Base-by-base conservation (phyloP, 768 basidiomycete species). In the Serendipita sp. region DNA sequence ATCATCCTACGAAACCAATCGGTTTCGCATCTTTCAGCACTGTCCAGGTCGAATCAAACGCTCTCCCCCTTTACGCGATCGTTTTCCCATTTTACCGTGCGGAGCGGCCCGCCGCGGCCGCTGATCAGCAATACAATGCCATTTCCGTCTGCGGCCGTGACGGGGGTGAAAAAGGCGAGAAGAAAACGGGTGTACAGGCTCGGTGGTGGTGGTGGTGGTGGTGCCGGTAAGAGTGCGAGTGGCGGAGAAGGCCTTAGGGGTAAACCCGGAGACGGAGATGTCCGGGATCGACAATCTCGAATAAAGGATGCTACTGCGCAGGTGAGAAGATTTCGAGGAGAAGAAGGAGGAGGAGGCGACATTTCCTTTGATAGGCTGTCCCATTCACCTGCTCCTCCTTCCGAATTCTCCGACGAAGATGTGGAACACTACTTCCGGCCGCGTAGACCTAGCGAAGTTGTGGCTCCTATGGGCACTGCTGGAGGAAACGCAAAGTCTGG, bases 51-150 rank as follows among this genome's bases (percentile, higher is more conserved):
- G 1, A 92, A 96, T 70, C 95, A 96, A 71, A 99, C 95, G 0
- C 77, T 99, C 2, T 92, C 89, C 0, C 95, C 94, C 0, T 97
- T 95, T 73, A 96, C 94, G 3, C 84, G 92, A 64, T 85, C 87
- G 13, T 79, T 92, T 34, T 86, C 88, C 66, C 92, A 96, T 73
- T 94, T 95, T 73, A 91, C 93, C 0, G 92, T 96, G 11, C 82
- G 93, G 37, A 91, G 89, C 66, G 89, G 86, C 28, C 92, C 92
- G 0, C 88, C 86, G 18, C 77, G 83, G 48, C 71, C 74, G 46
- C 34, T 65, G 48, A 47, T 30, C 45, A 15, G 74, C 66, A 69
- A 73, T 51, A 72, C 74, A 16, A 72, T 70, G 30, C 75, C 78
- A 38, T 66, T 74, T 5, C 72, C 74, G 10, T 69, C 69, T 4